Evolutionary conservation across 108 stramenopile genomes (phyloP), one percentile per base, ranked within the genome.

Genomic region (Seminavis robusta): DNA sequence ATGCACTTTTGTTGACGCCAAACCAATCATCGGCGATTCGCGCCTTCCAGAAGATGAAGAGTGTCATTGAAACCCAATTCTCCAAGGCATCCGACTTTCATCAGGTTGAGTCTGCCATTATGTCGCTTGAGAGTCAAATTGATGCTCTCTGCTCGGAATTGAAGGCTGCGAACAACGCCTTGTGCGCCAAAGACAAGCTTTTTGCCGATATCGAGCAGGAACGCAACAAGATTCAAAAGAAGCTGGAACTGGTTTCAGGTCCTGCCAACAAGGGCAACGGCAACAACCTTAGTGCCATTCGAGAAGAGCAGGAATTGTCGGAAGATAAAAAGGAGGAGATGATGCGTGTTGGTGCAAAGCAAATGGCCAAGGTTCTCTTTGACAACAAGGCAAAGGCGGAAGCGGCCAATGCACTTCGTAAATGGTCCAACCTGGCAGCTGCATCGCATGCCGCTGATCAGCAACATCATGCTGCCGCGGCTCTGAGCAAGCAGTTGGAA

Each of bases 401-500:
- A 48, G 2, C 16, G n/a, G 47, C 24, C 21, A 16, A 33, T 3
- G 51, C 51, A 33, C 33, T 33, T n/a, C 33, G 19, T n/a, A 29
- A 52, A n/a, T 25, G 32, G 31, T 52, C 51, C 16, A 42, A 17
- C 21, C 21, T 42, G 20, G 21, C 41, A 7, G 9, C 41, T 42
- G 21, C 41, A 9, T 42, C 41, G 3, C 41, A 21, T 9, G 62
- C 51, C 40, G 39, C 13, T 10, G 62, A 38, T 8, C 11, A 54
- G 16, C 62, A 54, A 17, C 15, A 19, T n/a, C 56, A 37, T 13
- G 25, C 29, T 0, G 55, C 65, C 8, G 1, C 24, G n/a, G 65
- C 28, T 19, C 40, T 66, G 26, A 26, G 47, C 25, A 25, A 57
- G n/a, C 36, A 58, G 31, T 48, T 58, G 3, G 65, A 57, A 48